These are phyloP conservation scores for Umbelopsis isabellina DNA, from an alignment of 192 early-diverging fungal species.

Conservation along the genomic window DNA sequence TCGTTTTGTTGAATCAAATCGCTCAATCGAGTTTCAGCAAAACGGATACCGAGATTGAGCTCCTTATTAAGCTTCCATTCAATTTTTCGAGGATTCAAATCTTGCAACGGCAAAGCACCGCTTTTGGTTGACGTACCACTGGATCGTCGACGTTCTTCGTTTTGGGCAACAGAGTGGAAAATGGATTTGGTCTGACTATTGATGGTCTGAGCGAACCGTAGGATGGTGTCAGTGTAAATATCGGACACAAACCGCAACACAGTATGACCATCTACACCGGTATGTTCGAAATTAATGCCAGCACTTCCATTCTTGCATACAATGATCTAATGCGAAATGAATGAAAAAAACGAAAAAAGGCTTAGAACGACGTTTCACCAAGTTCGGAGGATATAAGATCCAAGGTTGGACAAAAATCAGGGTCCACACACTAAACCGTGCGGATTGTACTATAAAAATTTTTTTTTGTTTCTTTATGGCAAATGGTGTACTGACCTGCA, in stretches of 20 bases:
- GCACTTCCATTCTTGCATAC: constrained; percentile 77
- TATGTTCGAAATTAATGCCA: constrained; percentile 93
- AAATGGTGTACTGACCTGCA: constrained; percentile 31
- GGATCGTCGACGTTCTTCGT: not conserved
- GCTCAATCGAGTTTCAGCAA: constrained; percentile 48
- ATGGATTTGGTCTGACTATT: constrained; percentile 48
- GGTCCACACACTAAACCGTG: constrained; percentile 10
- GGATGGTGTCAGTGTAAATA: constrained; percentile 55
- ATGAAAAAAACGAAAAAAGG: not conserved
- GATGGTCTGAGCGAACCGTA: constrained; percentile 52
- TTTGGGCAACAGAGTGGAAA: constrained; percentile 36
- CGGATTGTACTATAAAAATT: not conserved
- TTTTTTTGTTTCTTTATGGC: not conserved
- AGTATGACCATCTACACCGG: constrained; percentile 61
- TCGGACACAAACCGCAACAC: constrained; percentile 54
- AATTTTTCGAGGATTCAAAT: constrained; percentile 47
- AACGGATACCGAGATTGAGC: constrained; percentile 45
- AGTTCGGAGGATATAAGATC: not conserved
- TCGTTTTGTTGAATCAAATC: constrained; percentile 62
- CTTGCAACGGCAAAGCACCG: constrained; percentile 10
- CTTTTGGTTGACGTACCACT: not conserved
- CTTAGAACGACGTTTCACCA: constrained; percentile 18
- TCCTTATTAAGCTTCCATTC: constrained; percentile 50
- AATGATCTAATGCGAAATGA: constrained; percentile 53
- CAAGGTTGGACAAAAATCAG: constrained; percentile 9